Evolutionary conservation across 768 basidiomycete genomes (phyloP), one percentile per base, ranked within the genome.

Genomic region (Suillus cothurnatus): DNA sequence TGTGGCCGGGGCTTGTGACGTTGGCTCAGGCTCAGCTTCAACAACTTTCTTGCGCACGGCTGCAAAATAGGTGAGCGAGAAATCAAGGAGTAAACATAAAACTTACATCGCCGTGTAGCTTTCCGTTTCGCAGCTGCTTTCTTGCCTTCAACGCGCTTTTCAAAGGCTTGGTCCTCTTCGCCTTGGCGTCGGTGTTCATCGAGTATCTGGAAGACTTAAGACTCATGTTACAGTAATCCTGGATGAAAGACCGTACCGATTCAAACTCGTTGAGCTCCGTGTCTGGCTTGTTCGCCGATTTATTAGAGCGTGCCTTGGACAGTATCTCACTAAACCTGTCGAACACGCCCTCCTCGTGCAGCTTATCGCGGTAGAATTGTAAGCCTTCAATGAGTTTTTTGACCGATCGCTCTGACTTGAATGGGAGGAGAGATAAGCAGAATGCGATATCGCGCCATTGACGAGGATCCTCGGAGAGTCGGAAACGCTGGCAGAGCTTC

Each of bases 371-470:
- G 72, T 99, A 99, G 78, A 89, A 92, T 55, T 90, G 93, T 31
- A 99, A 76, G 1, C 88, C 95, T 68, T 99, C 97, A 70, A 95
- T 92, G 66, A 99, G 86, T 75, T 96, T 97, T 86, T 97, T 98
- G 71, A 98, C 88, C 0, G 95, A 97, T 38, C 92, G 86, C 69
- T 99, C 97, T 1, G 95, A 96, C 75, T 98, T 98, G 91, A 93
- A 99, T 0, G 95, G 97, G 19, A 99, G 84, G 2, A 98, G 79
- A 0, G 97, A 95, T 3, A 99, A 81, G 74, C 97, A 99, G 78
- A 90, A 99, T 1, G 96, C 94, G 65, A 99, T 95, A 72, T 99
- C 97, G 28, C 95, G 87, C 97, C 97, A 99, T 74, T 99, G 97
- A 6, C 97, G 86, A 19, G 93, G 86, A 36, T 96, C 94, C 49